These are phyloP conservation scores for Euphorbia neoarborescens DNA, from an alignment of 441 rosid species.

Conservation along the genomic window DNA sequence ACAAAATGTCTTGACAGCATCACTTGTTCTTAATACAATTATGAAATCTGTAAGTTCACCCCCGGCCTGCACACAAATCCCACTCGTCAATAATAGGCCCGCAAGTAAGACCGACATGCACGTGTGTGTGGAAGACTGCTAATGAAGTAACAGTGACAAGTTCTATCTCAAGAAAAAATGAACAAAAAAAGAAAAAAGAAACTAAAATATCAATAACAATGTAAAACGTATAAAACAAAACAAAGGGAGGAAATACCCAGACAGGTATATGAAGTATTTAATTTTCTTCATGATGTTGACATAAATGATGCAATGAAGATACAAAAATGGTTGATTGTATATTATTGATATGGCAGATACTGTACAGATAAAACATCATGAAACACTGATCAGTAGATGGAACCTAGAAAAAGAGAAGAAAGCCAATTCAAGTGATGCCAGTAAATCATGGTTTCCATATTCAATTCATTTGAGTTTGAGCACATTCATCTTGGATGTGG, in stretches of 20 bases:
- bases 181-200: background rate
- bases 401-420: background rate
- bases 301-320: background rate
- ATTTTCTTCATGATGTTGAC: background rate
- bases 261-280: background rate
- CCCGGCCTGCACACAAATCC: constrained; percentile 56
- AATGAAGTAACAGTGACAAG: background rate
- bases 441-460: background rate
- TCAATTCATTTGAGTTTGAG: background rate
- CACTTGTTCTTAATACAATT: constrained; percentile 68
- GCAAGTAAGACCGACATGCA: background rate
- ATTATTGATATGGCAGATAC: background rate
- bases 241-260: background rate
- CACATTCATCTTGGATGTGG: background rate
- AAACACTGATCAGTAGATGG: background rate
- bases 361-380: background rate
- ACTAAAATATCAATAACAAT: background rate
- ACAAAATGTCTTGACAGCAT: constrained; percentile 75
- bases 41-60: constrained; percentile 91
- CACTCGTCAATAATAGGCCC: constrained; percentile 4
- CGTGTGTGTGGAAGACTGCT: background rate
- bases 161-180: background rate
- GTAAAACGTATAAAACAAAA: background rate
- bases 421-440: background rate
- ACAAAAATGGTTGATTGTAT: background rate